These are phyloP conservation scores for Actinidia chinensis DNA, from an alignment of 179 eudicot species.

Conservation along the genomic window DNA sequence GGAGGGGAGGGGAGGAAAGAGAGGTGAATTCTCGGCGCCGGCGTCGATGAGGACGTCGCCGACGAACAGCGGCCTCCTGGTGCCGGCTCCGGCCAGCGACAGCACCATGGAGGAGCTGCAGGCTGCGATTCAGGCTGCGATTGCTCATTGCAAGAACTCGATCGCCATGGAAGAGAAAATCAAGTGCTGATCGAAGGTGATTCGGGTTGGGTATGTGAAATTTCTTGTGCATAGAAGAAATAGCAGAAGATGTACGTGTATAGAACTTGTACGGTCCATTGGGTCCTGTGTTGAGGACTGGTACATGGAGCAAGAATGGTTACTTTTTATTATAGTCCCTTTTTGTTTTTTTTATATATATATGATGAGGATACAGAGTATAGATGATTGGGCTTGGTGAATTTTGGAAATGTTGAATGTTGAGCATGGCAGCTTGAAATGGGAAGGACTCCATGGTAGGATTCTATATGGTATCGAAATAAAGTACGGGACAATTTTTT, in stretches of 20 bases:
- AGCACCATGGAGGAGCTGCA: conserved; percentile 93
- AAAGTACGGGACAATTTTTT: no score
- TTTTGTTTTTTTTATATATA: neutral
- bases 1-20: conserved; percentile 30
- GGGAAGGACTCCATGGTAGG: no score
- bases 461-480: no score
- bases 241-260: neutral
- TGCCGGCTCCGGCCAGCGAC: conserved; percentile 42
- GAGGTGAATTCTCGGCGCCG: conserved; percentile 66
- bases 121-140: conserved; percentile 88
- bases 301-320: neutral
- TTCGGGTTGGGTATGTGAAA: neutral
- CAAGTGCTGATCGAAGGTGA: neutral
- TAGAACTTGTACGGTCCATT: neutral
- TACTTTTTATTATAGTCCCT: neutral
- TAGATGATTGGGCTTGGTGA: neutral
- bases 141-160: conserved; percentile 92
- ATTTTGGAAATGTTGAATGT: neutral
- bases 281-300: neutral
- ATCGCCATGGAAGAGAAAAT: conserved; percentile 44
- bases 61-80: conserved; percentile 55
- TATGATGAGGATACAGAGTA: neutral
- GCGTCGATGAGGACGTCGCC: conserved; percentile 79
- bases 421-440: neutral
- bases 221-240: neutral